Percentiles rank a stretch among this genome's conserved stretches.
phyloP scores from a whole-genome alignment of 2,329 filamentous ascomycete genomes.

The Mycosphaerella sp. region DNA sequence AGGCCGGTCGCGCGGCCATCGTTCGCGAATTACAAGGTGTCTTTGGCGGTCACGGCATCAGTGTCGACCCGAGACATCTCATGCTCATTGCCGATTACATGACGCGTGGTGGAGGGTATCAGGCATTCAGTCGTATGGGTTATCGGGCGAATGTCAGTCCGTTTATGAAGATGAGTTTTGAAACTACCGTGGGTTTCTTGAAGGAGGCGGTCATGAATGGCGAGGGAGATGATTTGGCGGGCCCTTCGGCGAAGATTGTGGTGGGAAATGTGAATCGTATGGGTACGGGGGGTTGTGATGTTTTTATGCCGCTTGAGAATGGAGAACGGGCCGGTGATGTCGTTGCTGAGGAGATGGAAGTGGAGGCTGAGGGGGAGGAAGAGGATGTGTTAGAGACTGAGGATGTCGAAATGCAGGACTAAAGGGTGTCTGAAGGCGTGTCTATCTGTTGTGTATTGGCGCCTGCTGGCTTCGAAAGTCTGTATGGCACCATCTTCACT shows the following conservation, averaged over 20 bases:
- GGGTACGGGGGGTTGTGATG: slow-evolving; percentile 88
- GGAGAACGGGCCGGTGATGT: slow-evolving; percentile 10
- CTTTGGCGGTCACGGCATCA: slow-evolving; percentile 86
- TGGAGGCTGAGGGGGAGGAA: slow-evolving; percentile 9
- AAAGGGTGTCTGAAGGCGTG: background rate
- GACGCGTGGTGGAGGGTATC: slow-evolving; percentile 88
- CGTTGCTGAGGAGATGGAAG: slow-evolving; percentile 1
- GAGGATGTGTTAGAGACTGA: slow-evolving; percentile 6
- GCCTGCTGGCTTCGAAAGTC: too few species aligned
- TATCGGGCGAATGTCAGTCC: slow-evolving; percentile 78
- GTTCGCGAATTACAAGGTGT: slow-evolving; percentile 78
- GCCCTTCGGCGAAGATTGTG: slow-evolving; percentile 81
- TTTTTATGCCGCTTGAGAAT: slow-evolving; percentile 48
- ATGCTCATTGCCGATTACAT: slow-evolving; percentile 96
- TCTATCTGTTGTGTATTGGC: too few species aligned
- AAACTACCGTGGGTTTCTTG: slow-evolving; percentile 90
- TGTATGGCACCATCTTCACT: too few species aligned
- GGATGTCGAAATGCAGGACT: slow-evolving; percentile 24
- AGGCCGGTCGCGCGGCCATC: slow-evolving; percentile 82
- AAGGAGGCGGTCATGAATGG: slow-evolving; percentile 86
- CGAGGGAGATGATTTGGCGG: slow-evolving; percentile 81
- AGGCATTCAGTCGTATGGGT: slow-evolving; percentile 86
- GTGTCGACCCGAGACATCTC: slow-evolving; percentile 83
- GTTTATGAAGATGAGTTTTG: slow-evolving; percentile 99
- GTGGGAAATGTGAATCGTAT: slow-evolving; percentile 74